These are phyloP conservation scores for Oryza glumipatula DNA, from an alignment of 176 grass and related monocot species.

Conservation along the genomic window DNA sequence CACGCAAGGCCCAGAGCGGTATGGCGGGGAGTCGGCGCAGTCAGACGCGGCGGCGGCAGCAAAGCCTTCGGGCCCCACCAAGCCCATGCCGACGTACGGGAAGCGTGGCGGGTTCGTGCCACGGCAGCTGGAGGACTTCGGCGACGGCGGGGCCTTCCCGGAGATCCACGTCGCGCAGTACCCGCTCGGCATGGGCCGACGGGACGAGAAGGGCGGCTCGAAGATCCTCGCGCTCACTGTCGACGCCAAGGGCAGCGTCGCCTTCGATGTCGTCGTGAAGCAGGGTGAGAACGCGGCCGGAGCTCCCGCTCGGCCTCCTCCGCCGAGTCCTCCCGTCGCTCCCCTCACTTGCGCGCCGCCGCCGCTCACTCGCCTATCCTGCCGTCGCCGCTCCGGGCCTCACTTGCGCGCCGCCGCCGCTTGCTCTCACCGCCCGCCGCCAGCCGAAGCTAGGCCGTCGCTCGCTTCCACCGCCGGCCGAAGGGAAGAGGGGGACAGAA, in stretches of 20 bases:
- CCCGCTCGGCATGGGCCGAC: constrained; percentile 84
- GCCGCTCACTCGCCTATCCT: too few relatives aligned
- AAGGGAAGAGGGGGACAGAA: too few relatives aligned
- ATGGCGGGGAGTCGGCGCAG: constrained; percentile 50
- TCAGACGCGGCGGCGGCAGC: neutral
- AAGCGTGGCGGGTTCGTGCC: constrained; percentile 81
- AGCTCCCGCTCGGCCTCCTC: too few relatives aligned
- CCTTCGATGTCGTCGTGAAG: constrained; percentile 95
- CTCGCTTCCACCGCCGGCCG: too few relatives aligned
- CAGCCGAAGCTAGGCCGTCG: too few relatives aligned
- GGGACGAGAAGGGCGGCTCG: constrained; percentile 80
- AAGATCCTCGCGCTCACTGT: constrained; percentile 92
- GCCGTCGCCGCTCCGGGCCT: too few relatives aligned
- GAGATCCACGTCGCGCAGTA: constrained; percentile 95
- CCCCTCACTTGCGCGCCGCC: too few relatives aligned
- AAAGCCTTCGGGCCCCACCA: constrained; percentile 35
- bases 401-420: too few relatives aligned
- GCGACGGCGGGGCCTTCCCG: constrained; percentile 88
- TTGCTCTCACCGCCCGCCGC: too few relatives aligned
- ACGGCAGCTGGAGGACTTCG: constrained; percentile 74
- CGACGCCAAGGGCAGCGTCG: constrained; percentile 76
- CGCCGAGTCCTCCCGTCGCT: too few relatives aligned
- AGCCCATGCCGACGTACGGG: constrained; percentile 63
- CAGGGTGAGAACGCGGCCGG: constrained; percentile 76
- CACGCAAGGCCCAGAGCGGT: constrained; percentile 46